phyloP scores from a whole-genome alignment of 306 rosid species.

The Elaeagnus macrophylla region DNA sequence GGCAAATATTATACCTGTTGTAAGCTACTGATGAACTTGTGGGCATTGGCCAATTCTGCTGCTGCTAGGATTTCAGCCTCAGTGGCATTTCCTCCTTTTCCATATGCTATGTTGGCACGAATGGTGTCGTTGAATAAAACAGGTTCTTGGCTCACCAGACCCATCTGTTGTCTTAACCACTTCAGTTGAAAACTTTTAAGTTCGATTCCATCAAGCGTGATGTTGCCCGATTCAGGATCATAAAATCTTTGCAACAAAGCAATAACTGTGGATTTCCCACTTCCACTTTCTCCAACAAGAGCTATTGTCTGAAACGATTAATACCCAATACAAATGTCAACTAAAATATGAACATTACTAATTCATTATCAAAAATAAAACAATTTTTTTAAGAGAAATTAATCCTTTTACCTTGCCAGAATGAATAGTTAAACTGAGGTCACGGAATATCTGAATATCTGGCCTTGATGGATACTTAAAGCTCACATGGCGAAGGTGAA shows the following conservation, averaged over 20 bases:
- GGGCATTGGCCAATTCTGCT: conserved; percentile 53
- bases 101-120: conserved; percentile 54
- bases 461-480: conserved; percentile 37
- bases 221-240: conserved; percentile 55
- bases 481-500: conserved; percentile 30
- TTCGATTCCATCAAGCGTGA: conserved; percentile 46
- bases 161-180: conserved; percentile 66
- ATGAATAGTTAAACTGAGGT: conserved; percentile 29
- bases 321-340: background rate
- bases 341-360: background rate
- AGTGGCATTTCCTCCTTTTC: conserved; percentile 48
- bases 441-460: conserved; percentile 31
- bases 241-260: conserved; percentile 55
- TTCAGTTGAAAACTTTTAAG: conserved; percentile 39
- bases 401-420: conserved; percentile 32
- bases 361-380: background rate
- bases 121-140: conserved; percentile 48
- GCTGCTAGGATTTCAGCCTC: conserved; percentile 56
- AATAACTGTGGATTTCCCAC: conserved; percentile 60
- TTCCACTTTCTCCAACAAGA: conserved; percentile 66
- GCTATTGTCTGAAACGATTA: conserved; percentile 43
- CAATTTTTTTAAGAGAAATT: background rate
- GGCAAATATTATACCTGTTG: conserved; percentile 30
- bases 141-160: conserved; percentile 65
- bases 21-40: conserved; percentile 44